These are phyloP conservation scores for Citrus sp. DNA, from an alignment of 345 rosid genomes.

Conservation along the genomic window DNA sequence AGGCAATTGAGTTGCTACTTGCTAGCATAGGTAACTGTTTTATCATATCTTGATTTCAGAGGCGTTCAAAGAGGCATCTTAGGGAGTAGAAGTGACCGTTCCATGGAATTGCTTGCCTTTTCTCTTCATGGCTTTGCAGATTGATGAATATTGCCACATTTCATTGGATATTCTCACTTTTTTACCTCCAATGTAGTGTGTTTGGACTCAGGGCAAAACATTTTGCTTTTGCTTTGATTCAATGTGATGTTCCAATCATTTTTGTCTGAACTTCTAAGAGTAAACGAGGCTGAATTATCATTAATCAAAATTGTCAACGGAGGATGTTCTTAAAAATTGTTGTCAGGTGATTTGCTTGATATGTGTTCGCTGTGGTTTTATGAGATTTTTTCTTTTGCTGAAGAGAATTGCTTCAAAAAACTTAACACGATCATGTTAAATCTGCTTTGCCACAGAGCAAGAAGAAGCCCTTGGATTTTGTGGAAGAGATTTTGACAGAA, in stretches of 20 bases:
- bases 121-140: neutral
- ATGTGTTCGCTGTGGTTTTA: neutral
- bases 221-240: neutral
- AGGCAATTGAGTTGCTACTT: neutral
- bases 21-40: neutral
- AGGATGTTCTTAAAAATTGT: neutral
- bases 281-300: neutral
- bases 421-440: neutral
- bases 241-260: neutral
- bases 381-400: neutral
- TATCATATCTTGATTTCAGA: neutral
- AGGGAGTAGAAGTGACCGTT: neutral
- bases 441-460: constrained; percentile 41
- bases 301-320: neutral
- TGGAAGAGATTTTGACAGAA: constrained; percentile 47
- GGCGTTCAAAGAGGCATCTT: neutral
- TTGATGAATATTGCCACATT: neutral
- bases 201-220: neutral
- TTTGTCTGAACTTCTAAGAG: neutral
- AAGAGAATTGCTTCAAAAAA: neutral
- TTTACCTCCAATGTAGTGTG: neutral
- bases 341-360: neutral
- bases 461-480: constrained; percentile 58
- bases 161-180: neutral
- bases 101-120: neutral